Conservation (phyloP, 331 rosid genomes). For the Quercus tomentella region DNA sequence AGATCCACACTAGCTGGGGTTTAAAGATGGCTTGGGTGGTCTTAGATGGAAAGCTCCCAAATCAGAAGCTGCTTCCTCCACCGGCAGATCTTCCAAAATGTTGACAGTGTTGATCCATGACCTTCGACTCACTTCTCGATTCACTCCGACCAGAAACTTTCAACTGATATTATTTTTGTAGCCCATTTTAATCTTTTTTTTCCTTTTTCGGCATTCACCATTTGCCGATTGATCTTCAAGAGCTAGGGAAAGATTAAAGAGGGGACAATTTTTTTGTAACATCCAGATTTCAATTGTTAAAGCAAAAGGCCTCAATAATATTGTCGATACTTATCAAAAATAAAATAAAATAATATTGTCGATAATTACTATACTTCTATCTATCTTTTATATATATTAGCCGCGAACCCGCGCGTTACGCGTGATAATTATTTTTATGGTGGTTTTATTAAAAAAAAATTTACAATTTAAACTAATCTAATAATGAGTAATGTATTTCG, state of each 20-base stretch:
- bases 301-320: not conserved
- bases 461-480: too few species aligned
- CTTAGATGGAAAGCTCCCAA: slow-evolving; percentile 39
- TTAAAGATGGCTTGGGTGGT: slow-evolving; percentile 51
- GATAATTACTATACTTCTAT: not conserved
- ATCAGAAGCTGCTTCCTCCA: slow-evolving; percentile 38
- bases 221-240: not conserved
- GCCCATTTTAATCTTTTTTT: not conserved
- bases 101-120: not conserved
- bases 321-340: not conserved
- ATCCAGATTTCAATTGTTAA: not conserved
- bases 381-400: too few species aligned
- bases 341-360: not conserved
- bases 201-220: not conserved
- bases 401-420: too few species aligned
- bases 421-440: too few species aligned
- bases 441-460: too few species aligned
- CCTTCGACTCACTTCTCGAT: not conserved
- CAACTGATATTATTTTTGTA: not conserved
- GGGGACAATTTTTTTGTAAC: not conserved
- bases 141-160: not conserved
- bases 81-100: slow-evolving; percentile 40
- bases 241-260: not conserved
- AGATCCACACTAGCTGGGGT: slow-evolving; percentile 44
- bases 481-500: too few species aligned